Evolutionary conservation across 768 basidiomycete species (phyloP).

Genomic region (Piloderma croceum): DNA sequence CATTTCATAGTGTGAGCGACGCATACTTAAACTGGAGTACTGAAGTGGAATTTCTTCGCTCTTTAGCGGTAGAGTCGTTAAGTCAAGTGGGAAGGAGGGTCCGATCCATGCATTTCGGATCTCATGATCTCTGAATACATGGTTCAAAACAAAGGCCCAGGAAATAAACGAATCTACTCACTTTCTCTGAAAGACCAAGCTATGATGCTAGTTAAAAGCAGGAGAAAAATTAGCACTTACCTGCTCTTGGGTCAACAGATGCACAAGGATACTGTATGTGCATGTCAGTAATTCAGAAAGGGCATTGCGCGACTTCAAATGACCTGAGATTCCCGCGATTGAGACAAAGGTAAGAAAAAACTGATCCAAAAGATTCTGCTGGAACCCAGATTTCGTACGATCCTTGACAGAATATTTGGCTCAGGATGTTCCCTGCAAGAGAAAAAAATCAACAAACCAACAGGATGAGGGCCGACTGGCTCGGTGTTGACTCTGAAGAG

Average conservation of each 20-base stretch:
- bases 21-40: slow-evolving; percentile 60
- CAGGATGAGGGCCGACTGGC: slow-evolving; percentile 73
- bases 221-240: slow-evolving; percentile 32
- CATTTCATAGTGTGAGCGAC: background rate
- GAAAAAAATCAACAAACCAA: slow-evolving; percentile 40
- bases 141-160: background rate
- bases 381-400: slow-evolving; percentile 83
- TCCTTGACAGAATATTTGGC: slow-evolving; percentile 33
- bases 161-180: slow-evolving; percentile 13
- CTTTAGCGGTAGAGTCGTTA: slow-evolving; percentile 47
- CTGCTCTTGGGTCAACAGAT: slow-evolving; percentile 68
- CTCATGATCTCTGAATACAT: slow-evolving; percentile 55
- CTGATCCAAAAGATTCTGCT: slow-evolving; percentile 62
- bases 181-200: slow-evolving; percentile 38
- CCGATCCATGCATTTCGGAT: slow-evolving; percentile 71
- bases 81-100: slow-evolving; percentile 60
- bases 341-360: slow-evolving; percentile 72
- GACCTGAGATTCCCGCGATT: slow-evolving; percentile 68
- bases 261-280: slow-evolving; percentile 56
- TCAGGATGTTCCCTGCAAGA: background rate
- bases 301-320: background rate
- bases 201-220: slow-evolving; percentile 2
- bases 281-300: background rate
- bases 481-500: slow-evolving; percentile 62
- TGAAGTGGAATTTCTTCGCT: slow-evolving; percentile 57